Evolutionary conservation across 2,329 filamentous ascomycete genomes (phyloP).

Genomic region (Purpureocillium lavendulum): DNA sequence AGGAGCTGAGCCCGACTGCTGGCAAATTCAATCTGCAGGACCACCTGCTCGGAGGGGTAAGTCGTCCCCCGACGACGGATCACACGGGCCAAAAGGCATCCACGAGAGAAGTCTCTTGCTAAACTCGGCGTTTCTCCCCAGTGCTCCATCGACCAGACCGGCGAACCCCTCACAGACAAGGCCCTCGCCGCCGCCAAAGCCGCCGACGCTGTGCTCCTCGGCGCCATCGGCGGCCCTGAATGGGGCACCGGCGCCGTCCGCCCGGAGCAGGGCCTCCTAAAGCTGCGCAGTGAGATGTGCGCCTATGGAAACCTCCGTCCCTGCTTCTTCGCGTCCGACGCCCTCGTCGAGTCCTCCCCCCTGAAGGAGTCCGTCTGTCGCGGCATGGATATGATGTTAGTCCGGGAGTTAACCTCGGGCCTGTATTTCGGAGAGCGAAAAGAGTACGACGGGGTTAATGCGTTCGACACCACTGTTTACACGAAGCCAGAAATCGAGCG

Average conservation of each 20-base stretch:
- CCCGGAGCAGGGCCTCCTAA: conserved; percentile 86
- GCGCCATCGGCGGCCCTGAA: conserved; percentile 92
- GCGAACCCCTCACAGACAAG: conserved; percentile 70
- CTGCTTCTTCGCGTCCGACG: conserved; percentile 88
- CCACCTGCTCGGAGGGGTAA: conserved; percentile 84
- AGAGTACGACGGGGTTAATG: conserved; percentile 45
- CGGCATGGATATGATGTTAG: conserved; percentile 85
- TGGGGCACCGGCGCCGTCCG: conserved; percentile 86
- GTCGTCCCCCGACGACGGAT: conserved; percentile 19
- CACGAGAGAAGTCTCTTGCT: conserved; percentile 1
- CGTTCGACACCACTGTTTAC: conserved; percentile 83
- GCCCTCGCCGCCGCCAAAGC: conserved; percentile 75
- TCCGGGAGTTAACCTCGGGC: conserved; percentile 84
- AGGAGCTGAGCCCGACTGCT: conserved; percentile 60
- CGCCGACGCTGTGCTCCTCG: conserved; percentile 84
- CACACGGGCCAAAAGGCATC: no score
- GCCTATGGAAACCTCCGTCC: conserved; percentile 94
- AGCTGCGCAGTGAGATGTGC: conserved; percentile 84
- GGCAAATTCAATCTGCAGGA: conserved; percentile 82
- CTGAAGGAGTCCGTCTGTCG: conserved; percentile 79
- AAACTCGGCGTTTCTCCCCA: conserved; percentile 24
- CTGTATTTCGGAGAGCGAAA: conserved; percentile 92
- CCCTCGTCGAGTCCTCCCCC: conserved; percentile 75
- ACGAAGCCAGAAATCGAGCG: conserved; percentile 79
- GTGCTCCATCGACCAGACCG: conserved; percentile 82